A percentile compares a stretch with the other conserved stretches of the same genome.
Conservation (phyloP, 352 stramenopile genomes). For the Phytophthora aleatoria region DNA sequence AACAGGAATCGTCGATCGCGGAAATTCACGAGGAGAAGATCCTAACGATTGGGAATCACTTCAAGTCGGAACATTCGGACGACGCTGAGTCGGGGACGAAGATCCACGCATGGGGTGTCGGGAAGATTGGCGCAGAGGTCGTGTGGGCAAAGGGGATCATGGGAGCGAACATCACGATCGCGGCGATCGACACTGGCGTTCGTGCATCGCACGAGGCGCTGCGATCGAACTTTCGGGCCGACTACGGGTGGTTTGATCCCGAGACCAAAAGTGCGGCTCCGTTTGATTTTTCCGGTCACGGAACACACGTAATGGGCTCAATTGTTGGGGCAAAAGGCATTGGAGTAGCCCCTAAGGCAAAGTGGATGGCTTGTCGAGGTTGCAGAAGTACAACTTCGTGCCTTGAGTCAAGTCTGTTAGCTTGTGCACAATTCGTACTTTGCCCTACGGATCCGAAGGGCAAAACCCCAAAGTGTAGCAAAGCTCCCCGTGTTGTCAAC, state of each 20-base stretch:
- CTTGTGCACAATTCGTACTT: slow-evolving; percentile 57
- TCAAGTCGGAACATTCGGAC: slow-evolving; percentile 24
- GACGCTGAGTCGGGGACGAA: slow-evolving; percentile 14
- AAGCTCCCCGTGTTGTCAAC: slow-evolving; percentile 54
- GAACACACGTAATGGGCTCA: slow-evolving; percentile 31
- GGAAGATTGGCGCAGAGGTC: slow-evolving; percentile 39
- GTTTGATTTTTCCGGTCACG: slow-evolving; percentile 34
- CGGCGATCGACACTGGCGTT: slow-evolving; percentile 49
- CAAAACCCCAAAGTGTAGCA: slow-evolving; percentile 41
- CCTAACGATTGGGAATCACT: slow-evolving; percentile 27
- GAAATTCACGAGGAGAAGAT: slow-evolving; percentile 39
- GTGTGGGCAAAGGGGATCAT: slow-evolving; percentile 38
- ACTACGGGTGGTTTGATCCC: slow-evolving; percentile 38
- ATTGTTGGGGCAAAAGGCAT: slow-evolving; percentile 31
- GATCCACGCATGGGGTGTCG: slow-evolving; percentile 30
- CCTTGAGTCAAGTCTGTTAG: slow-evolving; percentile 42
- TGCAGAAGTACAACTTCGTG: slow-evolving; percentile 27
- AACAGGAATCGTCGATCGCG: slow-evolving; percentile 24
- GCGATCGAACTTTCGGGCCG: slow-evolving; percentile 27
- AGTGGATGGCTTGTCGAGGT: slow-evolving; percentile 33
- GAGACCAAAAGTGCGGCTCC: slow-evolving; percentile 26
- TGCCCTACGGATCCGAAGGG: slow-evolving; percentile 51
- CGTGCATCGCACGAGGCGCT: slow-evolving; percentile 41
- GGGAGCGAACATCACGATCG: slow-evolving; percentile 38
- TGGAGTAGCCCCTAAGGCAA: slow-evolving; percentile 33